These are phyloP conservation scores for Phytophthora europaea DNA, from an alignment of 352 stramenopile species.

Conservation along the genomic window DNA sequence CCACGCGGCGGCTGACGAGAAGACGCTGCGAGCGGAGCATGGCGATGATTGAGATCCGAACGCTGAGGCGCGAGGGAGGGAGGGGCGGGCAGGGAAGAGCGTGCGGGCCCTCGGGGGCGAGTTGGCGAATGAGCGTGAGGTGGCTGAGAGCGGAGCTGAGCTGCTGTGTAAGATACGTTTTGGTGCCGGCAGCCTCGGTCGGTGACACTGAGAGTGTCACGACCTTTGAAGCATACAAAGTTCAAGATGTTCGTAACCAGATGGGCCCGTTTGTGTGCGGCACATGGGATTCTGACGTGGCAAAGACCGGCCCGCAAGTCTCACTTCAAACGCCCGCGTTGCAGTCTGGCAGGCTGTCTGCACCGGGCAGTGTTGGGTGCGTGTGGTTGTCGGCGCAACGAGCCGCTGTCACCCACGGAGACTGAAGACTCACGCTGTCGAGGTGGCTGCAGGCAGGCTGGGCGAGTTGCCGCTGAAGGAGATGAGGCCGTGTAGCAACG, in stretches of 20 bases:
- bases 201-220: conserved; percentile 27
- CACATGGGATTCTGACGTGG: conserved; percentile 12
- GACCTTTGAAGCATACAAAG: conserved; percentile 38
- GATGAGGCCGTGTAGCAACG: conserved; percentile 28
- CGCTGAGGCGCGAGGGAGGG: conserved; percentile 13
- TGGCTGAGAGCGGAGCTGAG: not conserved
- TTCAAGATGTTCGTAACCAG: conserved; percentile 30
- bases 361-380: conserved; percentile 22
- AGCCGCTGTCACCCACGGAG: conserved; percentile 16
- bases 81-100: not conserved
- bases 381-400: not conserved
- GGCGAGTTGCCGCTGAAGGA: conserved; percentile 8
- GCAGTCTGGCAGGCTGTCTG: too few relatives aligned
- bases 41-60: conserved; percentile 10
- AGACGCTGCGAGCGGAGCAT: conserved; percentile 61
- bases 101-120: conserved; percentile 21
- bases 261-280: conserved; percentile 25
- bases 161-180: conserved; percentile 26
- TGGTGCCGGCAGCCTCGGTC: conserved; percentile 6
- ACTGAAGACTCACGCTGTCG: not conserved
- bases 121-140: conserved; percentile 40
- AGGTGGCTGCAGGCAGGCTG: conserved; percentile 1
- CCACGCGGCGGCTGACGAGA: conserved; percentile 30
- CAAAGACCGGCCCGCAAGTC: conserved; percentile 6
- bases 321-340: conserved; percentile 21